Percentiles rank a stretch among this genome's conserved stretches.
These are phyloP conservation scores for Claviceps digitariae DNA, from an alignment of 2,329 filamentous ascomycete species.

Conservation along the genomic window DNA sequence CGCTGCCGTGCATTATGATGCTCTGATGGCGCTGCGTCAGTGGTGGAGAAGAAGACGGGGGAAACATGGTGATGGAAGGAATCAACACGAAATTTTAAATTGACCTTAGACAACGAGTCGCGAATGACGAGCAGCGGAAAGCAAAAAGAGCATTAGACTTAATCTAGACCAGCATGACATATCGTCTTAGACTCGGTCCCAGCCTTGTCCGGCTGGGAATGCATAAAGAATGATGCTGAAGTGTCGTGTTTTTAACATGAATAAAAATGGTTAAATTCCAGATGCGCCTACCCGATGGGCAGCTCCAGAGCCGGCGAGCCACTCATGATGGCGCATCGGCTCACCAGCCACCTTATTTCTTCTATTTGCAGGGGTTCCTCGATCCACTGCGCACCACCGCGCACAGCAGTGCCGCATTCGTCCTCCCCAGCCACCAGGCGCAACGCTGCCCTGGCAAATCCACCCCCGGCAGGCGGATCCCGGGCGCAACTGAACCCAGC, in stretches of 20 bases:
- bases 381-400: background rate
- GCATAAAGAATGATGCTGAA: background rate
- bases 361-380: background rate
- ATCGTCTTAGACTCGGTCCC: background rate
- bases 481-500: background rate
- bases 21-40: background rate
- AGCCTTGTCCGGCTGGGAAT: background rate
- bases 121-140: background rate
- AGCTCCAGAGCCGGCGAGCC: background rate
- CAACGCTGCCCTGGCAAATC: background rate
- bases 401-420: background rate
- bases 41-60: background rate
- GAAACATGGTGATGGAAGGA: background rate
- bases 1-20: background rate
- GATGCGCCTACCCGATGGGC: background rate
- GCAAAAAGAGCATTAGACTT: too few relatives aligned
- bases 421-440: background rate
- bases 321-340: background rate
- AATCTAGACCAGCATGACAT: background rate
- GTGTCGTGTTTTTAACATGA: background rate
- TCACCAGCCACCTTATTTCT: constrained; percentile 21
- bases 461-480: background rate
- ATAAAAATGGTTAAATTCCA: background rate
- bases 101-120: background rate
- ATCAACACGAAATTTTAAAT: background rate